Conservation (phyloP, 1,284 basidiomycete genomes). For the Moesziomyces sp. region DNA sequence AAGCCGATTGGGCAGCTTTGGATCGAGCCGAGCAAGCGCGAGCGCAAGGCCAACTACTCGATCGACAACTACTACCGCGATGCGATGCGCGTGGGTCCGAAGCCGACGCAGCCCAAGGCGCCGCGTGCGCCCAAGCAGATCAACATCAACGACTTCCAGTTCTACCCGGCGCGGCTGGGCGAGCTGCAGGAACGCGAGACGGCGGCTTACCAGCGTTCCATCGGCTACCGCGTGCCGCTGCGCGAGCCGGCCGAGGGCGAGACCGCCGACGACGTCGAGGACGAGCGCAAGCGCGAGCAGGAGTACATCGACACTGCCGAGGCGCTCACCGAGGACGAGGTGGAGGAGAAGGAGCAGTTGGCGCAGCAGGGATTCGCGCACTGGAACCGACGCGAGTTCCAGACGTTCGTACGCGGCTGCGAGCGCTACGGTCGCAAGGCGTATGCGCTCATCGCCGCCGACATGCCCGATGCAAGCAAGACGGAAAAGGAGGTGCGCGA, state of each 20-base stretch:
- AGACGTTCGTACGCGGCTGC: constrained; percentile 84
- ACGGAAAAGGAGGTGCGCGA: constrained; percentile 80
- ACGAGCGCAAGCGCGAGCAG: constrained; percentile 76
- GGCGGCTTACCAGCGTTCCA: constrained; percentile 71
- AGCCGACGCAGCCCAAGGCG: constrained; percentile 81
- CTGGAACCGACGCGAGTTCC: constrained; percentile 85
- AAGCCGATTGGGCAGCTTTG: constrained; percentile 74
- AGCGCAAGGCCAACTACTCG: constrained; percentile 92
- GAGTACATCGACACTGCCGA: constrained; percentile 78
- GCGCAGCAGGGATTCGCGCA: constrained; percentile 55
- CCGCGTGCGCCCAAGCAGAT: constrained; percentile 91
- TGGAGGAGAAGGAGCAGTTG: constrained; percentile 77
- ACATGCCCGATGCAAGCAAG: constrained; percentile 77
- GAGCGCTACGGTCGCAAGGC: constrained; percentile 88
- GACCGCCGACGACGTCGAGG: constrained; percentile 51
- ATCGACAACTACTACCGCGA: constrained; percentile 84
- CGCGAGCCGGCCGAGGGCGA: constrained; percentile 75
- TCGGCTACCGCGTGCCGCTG: constrained; percentile 79
- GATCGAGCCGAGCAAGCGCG: constrained; percentile 92
- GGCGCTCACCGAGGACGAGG: constrained; percentile 74
- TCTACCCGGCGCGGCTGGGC: constrained; percentile 85
- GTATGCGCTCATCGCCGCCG: constrained; percentile 80
- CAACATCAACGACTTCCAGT: constrained; percentile 93
- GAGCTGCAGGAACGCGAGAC: constrained; percentile 87
- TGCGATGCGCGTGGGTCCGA: constrained; percentile 78